Base-by-base conservation (phyloP, 495 filamentous ascomycete genomes). In the Trichoderma gamsii region DNA sequence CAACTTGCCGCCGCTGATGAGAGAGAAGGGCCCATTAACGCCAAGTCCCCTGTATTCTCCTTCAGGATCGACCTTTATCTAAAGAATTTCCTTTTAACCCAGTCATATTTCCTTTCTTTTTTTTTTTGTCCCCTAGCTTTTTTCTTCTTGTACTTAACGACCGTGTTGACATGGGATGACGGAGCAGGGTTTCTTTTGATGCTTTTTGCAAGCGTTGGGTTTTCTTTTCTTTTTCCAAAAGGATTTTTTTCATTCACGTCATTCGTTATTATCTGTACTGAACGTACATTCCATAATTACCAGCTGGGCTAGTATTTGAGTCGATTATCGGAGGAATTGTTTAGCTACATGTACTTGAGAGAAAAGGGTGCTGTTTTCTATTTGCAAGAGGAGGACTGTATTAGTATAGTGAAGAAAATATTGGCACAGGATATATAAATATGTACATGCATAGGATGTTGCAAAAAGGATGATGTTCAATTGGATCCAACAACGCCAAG, bases 1-100 rank as follows among this genome's bases (percentile, higher is more conserved):
- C 65, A 44, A 43, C 44, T 23, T 66, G 18, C 38, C 65, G 9
- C 38, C 38, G 21, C 63, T 41, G 13, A 27, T 25, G 2, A 25
- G 29, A 35, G 18, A 43, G 6, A 66, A 66, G 43, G 43, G 43
- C 43, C 43, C 41, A 12, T 51, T 66, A 32, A 66, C 44, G 63
- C 25, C 46, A 12, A 63, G 23, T 29, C 69, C 69, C 68, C 66
- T 73, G 65, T 71, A 76, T 71, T 63, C 64, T 21, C 73, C 72
- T 69, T 49, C 65, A 32, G 41, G 75, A 21, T 72, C 70, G 51
- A 74, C 71, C 2, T 74, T 76, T 65, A 71, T 76, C 49, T 74
- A 49, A 67, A 35, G 21, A 25, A 11, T 8, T 69, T 61, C 27
- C 44, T 51, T 56, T 66, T 27, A 56, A 15, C 44, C 49, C 66